Evolutionary conservation across 2,329 filamentous ascomycete genomes (phyloP), one percentile per base, ranked within the genome.

Genomic region (Periconia macrospinosa): DNA sequence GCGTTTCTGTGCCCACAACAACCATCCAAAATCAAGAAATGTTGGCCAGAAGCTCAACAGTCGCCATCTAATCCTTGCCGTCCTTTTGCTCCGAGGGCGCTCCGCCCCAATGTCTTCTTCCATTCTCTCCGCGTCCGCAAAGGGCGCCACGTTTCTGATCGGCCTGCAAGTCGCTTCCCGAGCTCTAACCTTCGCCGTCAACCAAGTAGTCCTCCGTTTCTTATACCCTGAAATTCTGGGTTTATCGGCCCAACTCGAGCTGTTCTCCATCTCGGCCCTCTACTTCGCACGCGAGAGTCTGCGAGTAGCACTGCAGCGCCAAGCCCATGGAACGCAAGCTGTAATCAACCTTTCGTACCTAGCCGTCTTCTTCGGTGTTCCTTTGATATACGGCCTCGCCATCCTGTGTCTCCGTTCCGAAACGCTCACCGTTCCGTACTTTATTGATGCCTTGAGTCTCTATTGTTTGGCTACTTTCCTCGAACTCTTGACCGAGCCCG

Each of bases 281-380:
- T 97, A 96, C 74, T 97, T 99, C 68, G 89, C 94, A 0, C 84
- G 94, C 40, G 94, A 99, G 75, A 93, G 89, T 66, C 78, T 97
- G 46, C 88, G 94, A 15, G 88, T 96, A n/a, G 92, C 93, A 23
- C 85, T 96, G 35, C 93, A 97, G 75, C 83, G 94, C 48, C 89
- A 92, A 59, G 72, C 77, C 8, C 72, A 78, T 58, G 73, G 73
- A 47, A 72, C 83, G 11, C 93, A 97, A 73, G 86, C 89, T 2
- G 87, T 93, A 42, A 84, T 97, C 74, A 99, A 99, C 67, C 80
- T 96, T 40, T 90, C 92, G 1, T 95, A 96, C 71, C 76, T 97
- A 19, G 85, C 91, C 19, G 79, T 95, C 14, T 70, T 80, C 0
- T 78, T 93, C 0, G 92, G 92, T 1, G 62, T 86, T 11, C 74